Conservation (phyloP, 2,329 filamentous ascomycete species). For the Apiospora marii region DNA sequence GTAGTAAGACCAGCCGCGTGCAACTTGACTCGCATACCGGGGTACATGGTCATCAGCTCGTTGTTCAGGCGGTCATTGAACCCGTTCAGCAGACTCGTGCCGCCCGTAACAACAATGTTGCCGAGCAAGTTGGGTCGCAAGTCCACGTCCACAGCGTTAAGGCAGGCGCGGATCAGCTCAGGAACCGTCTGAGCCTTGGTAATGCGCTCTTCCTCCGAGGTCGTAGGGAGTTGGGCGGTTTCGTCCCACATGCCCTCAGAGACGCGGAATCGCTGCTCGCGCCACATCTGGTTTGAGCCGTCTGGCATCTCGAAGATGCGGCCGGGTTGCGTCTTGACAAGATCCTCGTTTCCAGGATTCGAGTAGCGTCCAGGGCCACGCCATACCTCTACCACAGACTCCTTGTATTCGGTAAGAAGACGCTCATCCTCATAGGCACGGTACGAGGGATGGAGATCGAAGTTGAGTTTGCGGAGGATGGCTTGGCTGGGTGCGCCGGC, state of each 20-base stretch:
- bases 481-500: conserved; percentile 82
- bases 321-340: conserved; percentile 75
- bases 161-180: conserved; percentile 78
- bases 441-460: conserved; percentile 73
- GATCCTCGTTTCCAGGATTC: conserved; percentile 76
- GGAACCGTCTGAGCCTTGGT: conserved; percentile 83
- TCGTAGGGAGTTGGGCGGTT: conserved; percentile 66
- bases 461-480: conserved; percentile 73
- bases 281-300: conserved; percentile 95
- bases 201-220: conserved; percentile 51
- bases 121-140: conserved; percentile 81
- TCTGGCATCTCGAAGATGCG: conserved; percentile 97
- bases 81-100: conserved; percentile 85
- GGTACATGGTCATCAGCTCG: conserved; percentile 83
- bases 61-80: conserved; percentile 90
- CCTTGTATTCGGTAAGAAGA: conserved; percentile 94
- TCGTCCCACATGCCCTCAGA: conserved; percentile 93
- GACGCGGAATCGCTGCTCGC: conserved; percentile 83
- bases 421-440: conserved; percentile 88
- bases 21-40: conserved; percentile 85
- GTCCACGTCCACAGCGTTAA: conserved; percentile 87
- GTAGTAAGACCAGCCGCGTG: conserved; percentile 85
- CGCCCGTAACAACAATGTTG: conserved; percentile 94
- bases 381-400: conserved; percentile 96
- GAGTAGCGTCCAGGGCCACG: conserved; percentile 75